Conservation (phyloP, 148 eudicot species). For the Vaccinium macrocarpon region DNA sequence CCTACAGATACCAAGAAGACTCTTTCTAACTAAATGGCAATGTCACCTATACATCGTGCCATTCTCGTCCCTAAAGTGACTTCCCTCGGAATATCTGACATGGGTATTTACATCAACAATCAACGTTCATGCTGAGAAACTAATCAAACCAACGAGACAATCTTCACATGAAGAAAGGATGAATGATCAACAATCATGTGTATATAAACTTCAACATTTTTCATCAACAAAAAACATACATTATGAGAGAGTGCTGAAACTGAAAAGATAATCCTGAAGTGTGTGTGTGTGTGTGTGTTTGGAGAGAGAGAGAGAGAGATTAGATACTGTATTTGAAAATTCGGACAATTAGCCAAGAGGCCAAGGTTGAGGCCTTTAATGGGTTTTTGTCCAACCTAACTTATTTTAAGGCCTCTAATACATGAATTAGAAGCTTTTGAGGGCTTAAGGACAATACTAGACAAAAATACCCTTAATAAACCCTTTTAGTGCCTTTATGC, state of each 20-base stretch:
- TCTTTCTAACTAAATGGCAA: background rate
- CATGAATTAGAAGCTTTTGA: too few relatives aligned
- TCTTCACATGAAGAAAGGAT: background rate
- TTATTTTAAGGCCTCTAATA: too few relatives aligned
- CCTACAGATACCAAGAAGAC: background rate
- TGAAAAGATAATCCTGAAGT: background rate
- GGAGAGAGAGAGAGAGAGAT: background rate
- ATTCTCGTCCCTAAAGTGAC: conserved; percentile 8
- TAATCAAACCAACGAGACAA: background rate
- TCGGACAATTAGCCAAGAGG: too few relatives aligned
- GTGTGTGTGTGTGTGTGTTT: too few relatives aligned
- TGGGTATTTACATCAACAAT: background rate
- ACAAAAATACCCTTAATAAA: too few relatives aligned
- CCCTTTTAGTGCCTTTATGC: too few relatives aligned
- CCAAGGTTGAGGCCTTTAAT: too few relatives aligned
- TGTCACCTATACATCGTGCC: background rate
- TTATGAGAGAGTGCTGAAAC: background rate
- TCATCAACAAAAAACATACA: background rate
- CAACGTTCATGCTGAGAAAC: background rate
- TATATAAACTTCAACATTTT: background rate
- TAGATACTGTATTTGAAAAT: background rate
- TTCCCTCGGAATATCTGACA: background rate
- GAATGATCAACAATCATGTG: background rate
- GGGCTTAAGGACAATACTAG: too few relatives aligned
- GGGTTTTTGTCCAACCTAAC: too few relatives aligned